Percentiles rank a stretch among this genome's conserved stretches.
phyloP scores from a whole-genome alignment of 371 early-diverging fungal species.

The Funneliformis caledonium region DNA sequence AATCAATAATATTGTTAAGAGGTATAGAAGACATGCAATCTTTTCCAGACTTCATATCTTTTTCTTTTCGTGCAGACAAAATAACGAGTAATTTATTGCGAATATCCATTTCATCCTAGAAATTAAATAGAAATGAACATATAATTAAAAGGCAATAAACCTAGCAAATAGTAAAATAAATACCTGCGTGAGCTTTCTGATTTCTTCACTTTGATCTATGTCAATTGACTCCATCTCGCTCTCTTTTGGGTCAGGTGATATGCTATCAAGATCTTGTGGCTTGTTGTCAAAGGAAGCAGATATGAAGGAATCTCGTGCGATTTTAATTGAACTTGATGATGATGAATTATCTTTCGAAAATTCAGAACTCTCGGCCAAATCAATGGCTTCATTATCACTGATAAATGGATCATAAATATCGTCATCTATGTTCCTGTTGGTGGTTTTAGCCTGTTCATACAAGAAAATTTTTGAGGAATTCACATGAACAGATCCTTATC shows the following conservation, averaged over 20 bases:
- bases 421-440: background rate
- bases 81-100: background rate
- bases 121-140: background rate
- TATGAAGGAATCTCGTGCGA: no score
- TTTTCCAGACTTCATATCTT: conserved; percentile 9
- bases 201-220: background rate
- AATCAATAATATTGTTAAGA: conserved; percentile 20
- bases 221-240: conserved; percentile 8
- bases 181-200: conserved; percentile 21
- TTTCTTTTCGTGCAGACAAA: background rate
- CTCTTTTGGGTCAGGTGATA: background rate
- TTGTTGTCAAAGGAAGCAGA: no score
- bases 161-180: background rate
- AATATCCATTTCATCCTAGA: conserved; percentile 13
- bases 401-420: background rate
- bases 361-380: background rate
- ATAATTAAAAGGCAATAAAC: conserved; percentile 17
- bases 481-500: no score
- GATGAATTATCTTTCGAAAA: background rate
- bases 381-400: background rate
- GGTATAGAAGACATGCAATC: conserved; percentile 5
- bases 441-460: no score
- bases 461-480: no score
- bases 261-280: no score
- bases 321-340: no score